Percentiles rank a stretch among this genome's conserved stretches.
phyloP scores from a whole-genome alignment of 768 basidiomycete genomes.

The Rhodotorula kratochvilovae region DNA sequence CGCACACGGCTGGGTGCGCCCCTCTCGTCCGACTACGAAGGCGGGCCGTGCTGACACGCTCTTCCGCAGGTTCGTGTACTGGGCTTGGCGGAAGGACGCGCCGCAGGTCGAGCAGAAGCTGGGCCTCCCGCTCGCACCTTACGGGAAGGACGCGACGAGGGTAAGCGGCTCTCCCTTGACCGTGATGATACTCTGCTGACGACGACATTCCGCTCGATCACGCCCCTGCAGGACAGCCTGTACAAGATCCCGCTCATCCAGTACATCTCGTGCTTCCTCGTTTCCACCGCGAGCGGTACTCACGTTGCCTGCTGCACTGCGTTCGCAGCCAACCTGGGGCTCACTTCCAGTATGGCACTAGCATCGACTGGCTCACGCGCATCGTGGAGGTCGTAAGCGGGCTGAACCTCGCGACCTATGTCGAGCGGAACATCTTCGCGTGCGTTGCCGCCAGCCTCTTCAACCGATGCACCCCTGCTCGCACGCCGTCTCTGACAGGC shows the following conservation, averaged over 20 bases:
- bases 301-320: not conserved
- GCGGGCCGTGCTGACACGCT: not conserved
- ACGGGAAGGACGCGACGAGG: slow-evolving; percentile 5
- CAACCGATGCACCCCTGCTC: no score
- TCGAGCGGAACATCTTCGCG: slow-evolving; percentile 45
- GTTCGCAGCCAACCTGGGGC: not conserved
- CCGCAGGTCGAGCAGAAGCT: not conserved
- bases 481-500: not conserved
- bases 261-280: not conserved
- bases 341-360: slow-evolving; percentile 36
- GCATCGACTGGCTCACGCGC: slow-evolving; percentile 45
- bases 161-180: not conserved
- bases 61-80: slow-evolving; percentile 1
- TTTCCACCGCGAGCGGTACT: not conserved
- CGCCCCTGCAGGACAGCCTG: not conserved
- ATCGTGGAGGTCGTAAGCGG: slow-evolving; percentile 44
- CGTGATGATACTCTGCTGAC: fast-evolving
- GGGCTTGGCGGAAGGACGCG: not conserved
- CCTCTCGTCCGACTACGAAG: not conserved
- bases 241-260: not conserved
- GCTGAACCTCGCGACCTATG: slow-evolving; percentile 43
- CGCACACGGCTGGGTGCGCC: slow-evolving; percentile 39
- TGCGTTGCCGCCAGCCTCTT: not conserved
- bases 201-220: fast-evolving
- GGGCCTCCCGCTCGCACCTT: not conserved